Percentiles rank a stretch among this genome's conserved stretches.
These are phyloP conservation scores for Epichloe festucae DNA, from an alignment of 2,329 filamentous ascomycete genomes.

Conservation along the genomic window DNA sequence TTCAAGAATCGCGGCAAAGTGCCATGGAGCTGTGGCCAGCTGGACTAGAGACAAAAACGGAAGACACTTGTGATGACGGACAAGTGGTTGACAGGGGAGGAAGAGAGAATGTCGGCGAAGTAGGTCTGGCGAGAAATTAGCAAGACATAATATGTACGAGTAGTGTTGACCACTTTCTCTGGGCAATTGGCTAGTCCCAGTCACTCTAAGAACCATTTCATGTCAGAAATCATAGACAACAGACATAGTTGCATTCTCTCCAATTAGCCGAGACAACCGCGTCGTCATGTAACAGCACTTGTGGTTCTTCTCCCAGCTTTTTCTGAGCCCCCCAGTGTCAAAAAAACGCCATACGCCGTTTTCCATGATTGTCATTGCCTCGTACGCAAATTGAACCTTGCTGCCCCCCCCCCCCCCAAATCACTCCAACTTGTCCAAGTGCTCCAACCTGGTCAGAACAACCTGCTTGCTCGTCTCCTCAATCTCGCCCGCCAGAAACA, in stretches of 20 bases:
- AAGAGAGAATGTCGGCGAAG: neutral
- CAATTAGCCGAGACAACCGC: neutral
- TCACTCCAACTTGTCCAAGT: constrained; percentile 90
- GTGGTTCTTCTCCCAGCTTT: no score
- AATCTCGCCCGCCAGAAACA: constrained; percentile 94
- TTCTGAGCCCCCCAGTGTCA: neutral
- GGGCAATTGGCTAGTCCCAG: neutral
- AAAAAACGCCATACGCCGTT: neutral
- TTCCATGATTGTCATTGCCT: neutral
- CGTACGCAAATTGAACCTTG: neutral
- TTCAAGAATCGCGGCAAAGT: neutral
- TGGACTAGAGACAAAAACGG: neutral
- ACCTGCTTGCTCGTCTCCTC: constrained; percentile 99
- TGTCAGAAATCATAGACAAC: neutral
- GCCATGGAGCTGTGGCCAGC: constrained; percentile 5
- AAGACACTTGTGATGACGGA: neutral
- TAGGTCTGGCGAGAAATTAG: neutral
- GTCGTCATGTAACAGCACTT: neutral
- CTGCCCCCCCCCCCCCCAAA: neutral
- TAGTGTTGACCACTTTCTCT: neutral
- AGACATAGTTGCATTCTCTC: neutral
- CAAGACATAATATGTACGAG: neutral
- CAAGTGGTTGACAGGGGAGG: neutral
- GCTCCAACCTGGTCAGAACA: constrained; percentile 83
- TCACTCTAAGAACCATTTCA: neutral